Base-by-base conservation (phyloP, 1,284 basidiomycete genomes). In the Boletus semigastroideus region DNA sequence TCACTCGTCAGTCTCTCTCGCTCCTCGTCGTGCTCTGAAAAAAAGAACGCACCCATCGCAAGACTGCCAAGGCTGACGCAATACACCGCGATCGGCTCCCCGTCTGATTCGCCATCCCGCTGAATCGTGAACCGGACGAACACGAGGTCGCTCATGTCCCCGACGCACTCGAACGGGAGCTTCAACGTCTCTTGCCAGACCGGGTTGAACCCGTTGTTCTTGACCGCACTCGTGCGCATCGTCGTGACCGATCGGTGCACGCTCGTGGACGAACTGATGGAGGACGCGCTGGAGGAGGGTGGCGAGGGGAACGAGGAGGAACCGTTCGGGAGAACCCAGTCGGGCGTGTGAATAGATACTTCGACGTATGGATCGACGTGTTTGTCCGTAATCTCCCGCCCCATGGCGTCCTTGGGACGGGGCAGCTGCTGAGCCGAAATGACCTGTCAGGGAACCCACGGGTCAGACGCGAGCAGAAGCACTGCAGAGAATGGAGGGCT, bases 341-440 rank as follows among this genome's bases (percentile, higher is more conserved):
- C 87, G 0, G 92, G 90, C 2, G 88, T 76, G 64, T 89, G 83
- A 11, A 94, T 59, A 4, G 85, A 84, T 14, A 93, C 85, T 64
- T 94, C 87, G 50, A 94, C 85, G 60, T 79, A 89, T 0, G 92
- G 90, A 64, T 91, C 87, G 20, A 80, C 73, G 25, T 76, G 73
- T 55, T 80, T 83, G 57, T 84, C 82, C 42, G 78, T 66, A 44
- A 83, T 74, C 60, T 89, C 86, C 27, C 78, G 78, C 0, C 86
- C 86, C 22, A 68, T 73, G 1, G 81, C 74, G 66, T 90, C 84
- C 51, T 84, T 84, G 2, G 84, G 83, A 1, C 86, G 78, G 0
- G 94, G 95, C 0, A 98, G 81, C 64, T 96, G 93, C 70, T 98
- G 95, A 1, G 92, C 96, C 4, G 95, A 98, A 55, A 99, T 88